Evolutionary conservation across 441 rosid species (phyloP).

Genomic region (Syzygium malaccense): DNA sequence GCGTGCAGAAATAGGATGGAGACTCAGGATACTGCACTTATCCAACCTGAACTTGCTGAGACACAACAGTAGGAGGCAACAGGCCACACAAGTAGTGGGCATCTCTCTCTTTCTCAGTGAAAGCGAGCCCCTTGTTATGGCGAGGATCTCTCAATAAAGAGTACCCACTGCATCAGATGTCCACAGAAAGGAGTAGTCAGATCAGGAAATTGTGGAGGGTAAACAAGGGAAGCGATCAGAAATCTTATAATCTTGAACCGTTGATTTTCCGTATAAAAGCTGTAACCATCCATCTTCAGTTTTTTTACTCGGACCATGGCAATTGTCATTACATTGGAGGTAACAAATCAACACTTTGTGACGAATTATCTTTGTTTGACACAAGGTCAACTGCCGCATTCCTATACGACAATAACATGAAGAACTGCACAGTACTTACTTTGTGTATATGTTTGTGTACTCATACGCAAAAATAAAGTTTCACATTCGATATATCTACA

Average conservation of each 20-base stretch:
- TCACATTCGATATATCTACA: background rate
- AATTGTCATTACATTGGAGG: background rate
- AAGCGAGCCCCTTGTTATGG: slow-evolving; percentile 91
- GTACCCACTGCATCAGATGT: slow-evolving; percentile 52
- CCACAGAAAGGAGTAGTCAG: background rate
- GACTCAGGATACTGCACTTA: background rate
- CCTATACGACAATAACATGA: background rate
- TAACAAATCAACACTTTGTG: background rate
- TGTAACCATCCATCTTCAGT: background rate
- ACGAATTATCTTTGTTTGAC: background rate
- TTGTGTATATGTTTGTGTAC: background rate
- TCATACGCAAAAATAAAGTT: background rate
- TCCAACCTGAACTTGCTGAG: slow-evolving; percentile 78
- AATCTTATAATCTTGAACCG: background rate
- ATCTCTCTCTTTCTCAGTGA: slow-evolving; percentile 76
- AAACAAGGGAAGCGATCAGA: background rate
- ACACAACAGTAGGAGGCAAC: slow-evolving; percentile 61
- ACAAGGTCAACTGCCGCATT: background rate
- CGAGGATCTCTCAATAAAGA: slow-evolving; percentile 85
- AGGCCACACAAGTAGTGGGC: slow-evolving; percentile 88
- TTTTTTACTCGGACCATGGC: background rate
- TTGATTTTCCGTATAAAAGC: background rate
- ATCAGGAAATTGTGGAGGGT: background rate
- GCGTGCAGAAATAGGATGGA: background rate
- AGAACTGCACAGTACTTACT: background rate